Base-by-base conservation (phyloP, 176 grass and related monocot species). In the Cenchrus fungigraminus region DNA sequence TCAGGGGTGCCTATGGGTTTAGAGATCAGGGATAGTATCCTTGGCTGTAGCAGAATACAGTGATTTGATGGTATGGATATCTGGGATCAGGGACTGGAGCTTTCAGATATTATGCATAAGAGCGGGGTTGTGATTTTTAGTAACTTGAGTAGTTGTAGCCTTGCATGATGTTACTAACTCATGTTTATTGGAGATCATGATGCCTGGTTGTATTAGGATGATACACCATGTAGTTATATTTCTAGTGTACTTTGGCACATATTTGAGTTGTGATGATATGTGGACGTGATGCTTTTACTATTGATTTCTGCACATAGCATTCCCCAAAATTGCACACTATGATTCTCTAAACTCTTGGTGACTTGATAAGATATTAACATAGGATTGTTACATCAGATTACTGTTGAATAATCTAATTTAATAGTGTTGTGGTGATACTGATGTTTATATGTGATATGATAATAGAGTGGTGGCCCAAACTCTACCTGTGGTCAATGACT, bases 401-500 rank as follows among this genome's bases (percentile, higher is more conserved):
- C 20, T 43, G 9, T 12, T 57, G 4, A 49, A 82, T 68, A 68
- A 59, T 59, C 25, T 46, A 68, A 42, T 44, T 15, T 42, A 76
- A 10, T 31, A 40, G 25, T 50, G 57, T 46, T 37, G 11, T 77
- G 8, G 12, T 76, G 71, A 57, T 70, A 19, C 60, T 91, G 70
- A 84, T 81, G 3, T 70, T 81, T 9, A 68, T 16, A 55, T 69
- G 4, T 81, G 2, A 25, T 87, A 11, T 61, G 68, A 68, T 80
- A 44, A 64, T 37, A 91, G 89, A 88, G 51, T 74, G 70, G 58
- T 69, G 60, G 40, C 58, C 37, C 86, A 75, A 74, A 75, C 58
- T 82, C 40, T 37, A 61, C 83, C 49, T 2, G 90, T 73, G 37
- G 79, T 73, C 19, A 81, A 42, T 29, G 61, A 80, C 60, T 22